Evolutionary conservation across 2,329 filamentous ascomycete species (phyloP).

Genomic region (Graphilbum fragrans): DNA sequence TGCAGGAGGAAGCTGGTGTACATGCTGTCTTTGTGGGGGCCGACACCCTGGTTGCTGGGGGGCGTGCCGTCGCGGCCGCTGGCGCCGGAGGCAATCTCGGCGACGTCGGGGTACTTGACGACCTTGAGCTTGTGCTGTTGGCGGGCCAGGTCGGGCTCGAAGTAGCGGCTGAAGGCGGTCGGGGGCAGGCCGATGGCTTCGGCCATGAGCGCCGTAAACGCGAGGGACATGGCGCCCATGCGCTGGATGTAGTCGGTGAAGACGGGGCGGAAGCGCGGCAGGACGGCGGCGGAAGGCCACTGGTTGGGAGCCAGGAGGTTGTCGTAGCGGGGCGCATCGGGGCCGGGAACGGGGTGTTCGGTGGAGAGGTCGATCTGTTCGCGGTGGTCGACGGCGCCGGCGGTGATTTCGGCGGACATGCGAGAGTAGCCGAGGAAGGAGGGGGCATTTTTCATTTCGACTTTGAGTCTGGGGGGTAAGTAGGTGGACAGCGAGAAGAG

Average conservation of each 20-base stretch:
- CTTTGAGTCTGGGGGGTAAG: constrained; percentile 39
- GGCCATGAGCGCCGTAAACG: constrained; percentile 70
- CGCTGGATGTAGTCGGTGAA: constrained; percentile 65
- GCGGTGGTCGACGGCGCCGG: constrained; percentile 62
- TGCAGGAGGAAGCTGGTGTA: constrained; percentile 72
- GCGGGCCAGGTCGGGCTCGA: constrained; percentile 41
- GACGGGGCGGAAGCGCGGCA: constrained; percentile 55
- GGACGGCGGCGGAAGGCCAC: constrained; percentile 54
- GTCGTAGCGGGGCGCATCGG: constrained; percentile 55
- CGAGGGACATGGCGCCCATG: constrained; percentile 61
- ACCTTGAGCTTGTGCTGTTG: constrained; percentile 85
- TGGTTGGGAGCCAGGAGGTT: constrained; percentile 69
- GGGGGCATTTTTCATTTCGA: constrained; percentile 62
- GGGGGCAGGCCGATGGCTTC: constrained; percentile 65
- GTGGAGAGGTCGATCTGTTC: constrained; percentile 84
- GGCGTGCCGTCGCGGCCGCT: constrained; percentile 24
- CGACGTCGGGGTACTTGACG: constrained; percentile 68
- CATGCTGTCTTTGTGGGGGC: constrained; percentile 80
- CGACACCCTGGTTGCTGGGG: constrained; percentile 38
- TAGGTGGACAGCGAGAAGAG: neutral
- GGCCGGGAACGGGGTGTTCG: constrained; percentile 53
- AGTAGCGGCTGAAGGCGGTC: constrained; percentile 65
- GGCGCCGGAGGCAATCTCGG: constrained; percentile 36
- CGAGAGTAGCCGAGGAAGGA: constrained; percentile 61
- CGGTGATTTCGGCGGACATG: constrained; percentile 59